Conservation (phyloP, 805 yeast genomes). For the Candida stauntonica region DNA sequence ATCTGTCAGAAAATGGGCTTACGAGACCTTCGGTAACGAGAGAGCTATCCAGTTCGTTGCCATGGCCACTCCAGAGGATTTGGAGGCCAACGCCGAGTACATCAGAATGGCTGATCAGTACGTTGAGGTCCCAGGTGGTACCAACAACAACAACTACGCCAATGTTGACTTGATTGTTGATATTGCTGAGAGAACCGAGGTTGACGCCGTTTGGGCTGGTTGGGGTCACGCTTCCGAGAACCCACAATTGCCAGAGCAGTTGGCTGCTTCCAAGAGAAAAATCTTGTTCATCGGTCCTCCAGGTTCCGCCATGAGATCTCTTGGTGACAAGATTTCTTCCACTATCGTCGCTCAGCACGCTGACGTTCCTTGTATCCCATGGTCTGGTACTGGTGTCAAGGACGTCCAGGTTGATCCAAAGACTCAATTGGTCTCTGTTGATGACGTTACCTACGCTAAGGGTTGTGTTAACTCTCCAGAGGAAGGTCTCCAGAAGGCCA, state of each 20-base stretch:
- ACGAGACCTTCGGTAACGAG: slow-evolving; percentile 97
- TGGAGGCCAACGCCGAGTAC: slow-evolving; percentile 94
- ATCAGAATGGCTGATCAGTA: slow-evolving; percentile 99
- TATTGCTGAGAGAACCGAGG: slow-evolving; percentile 92
- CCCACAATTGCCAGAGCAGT: slow-evolving; percentile 87
- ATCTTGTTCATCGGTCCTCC: slow-evolving; percentile 98
- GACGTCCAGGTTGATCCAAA: slow-evolving; percentile 64
- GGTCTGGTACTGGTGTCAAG: slow-evolving; percentile 98
- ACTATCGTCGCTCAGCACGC: slow-evolving; percentile 99
- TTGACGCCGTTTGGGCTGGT: slow-evolving; percentile 99
- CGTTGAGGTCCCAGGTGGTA: slow-evolving; percentile 98
- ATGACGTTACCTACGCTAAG: slow-evolving; percentile 73
- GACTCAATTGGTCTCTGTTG: slow-evolving; percentile 83
- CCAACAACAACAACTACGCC: slow-evolving; percentile 97
- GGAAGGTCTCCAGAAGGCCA: slow-evolving; percentile 85
- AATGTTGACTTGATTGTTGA: slow-evolving; percentile 97
- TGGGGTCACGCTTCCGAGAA: slow-evolving; percentile 99
- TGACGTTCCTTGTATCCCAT: slow-evolving; percentile 95
- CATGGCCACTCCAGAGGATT: slow-evolving; percentile 99
- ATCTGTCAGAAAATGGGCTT: slow-evolving; percentile 97
- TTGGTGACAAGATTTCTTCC: slow-evolving; percentile 97
- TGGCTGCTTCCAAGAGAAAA: slow-evolving; percentile 88
- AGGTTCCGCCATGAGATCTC: slow-evolving; percentile 98
- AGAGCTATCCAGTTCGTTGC: slow-evolving; percentile 90
- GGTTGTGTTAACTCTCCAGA: slow-evolving; percentile 87